phyloP scores from a whole-genome alignment of 345 rosid genomes.

The Gossypium rotundifolium region DNA sequence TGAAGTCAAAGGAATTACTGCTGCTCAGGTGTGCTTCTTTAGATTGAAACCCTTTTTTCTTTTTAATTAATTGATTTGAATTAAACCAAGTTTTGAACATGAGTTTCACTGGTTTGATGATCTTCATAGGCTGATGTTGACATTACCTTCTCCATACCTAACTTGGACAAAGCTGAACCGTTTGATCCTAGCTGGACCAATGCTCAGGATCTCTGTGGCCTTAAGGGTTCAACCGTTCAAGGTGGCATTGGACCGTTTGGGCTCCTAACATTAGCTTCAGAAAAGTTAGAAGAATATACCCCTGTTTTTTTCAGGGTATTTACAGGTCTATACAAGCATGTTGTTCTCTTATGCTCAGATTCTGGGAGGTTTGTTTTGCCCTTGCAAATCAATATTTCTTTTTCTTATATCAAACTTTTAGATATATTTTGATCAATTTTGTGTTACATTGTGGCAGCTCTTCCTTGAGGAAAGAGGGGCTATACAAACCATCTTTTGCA shows the following conservation, averaged over 20 bases:
- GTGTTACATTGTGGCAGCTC: constrained; percentile 33
- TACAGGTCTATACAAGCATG: constrained; percentile 36
- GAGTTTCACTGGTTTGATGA: background rate
- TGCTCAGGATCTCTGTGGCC: constrained; percentile 49
- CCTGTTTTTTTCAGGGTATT: constrained; percentile 82
- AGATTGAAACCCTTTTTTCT: background rate
- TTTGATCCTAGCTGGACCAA: constrained; percentile 52
- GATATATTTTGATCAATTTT: background rate
- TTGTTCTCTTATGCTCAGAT: constrained; percentile 80
- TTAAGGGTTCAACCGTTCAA: constrained; percentile 32
- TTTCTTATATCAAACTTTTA: background rate
- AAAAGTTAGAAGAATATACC: constrained; percentile 58
- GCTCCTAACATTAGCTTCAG: constrained; percentile 63
- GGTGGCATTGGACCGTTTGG: constrained; percentile 91
- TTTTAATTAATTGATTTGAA: background rate
- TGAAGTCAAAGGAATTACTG: constrained; percentile 61
- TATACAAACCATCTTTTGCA: constrained; percentile 70
- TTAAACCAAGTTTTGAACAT: background rate
- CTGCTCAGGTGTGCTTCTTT: constrained; percentile 45
- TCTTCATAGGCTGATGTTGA: constrained; percentile 62
- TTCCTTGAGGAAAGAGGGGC: constrained; percentile 20
- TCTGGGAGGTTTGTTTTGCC: constrained; percentile 46
- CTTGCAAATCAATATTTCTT: background rate
- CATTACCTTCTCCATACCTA: constrained; percentile 46
- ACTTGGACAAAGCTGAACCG: constrained; percentile 53